Evolutionary conservation across 2,329 filamentous ascomycete genomes (phyloP).

Genomic region (Claviceps maximensis): DNA sequence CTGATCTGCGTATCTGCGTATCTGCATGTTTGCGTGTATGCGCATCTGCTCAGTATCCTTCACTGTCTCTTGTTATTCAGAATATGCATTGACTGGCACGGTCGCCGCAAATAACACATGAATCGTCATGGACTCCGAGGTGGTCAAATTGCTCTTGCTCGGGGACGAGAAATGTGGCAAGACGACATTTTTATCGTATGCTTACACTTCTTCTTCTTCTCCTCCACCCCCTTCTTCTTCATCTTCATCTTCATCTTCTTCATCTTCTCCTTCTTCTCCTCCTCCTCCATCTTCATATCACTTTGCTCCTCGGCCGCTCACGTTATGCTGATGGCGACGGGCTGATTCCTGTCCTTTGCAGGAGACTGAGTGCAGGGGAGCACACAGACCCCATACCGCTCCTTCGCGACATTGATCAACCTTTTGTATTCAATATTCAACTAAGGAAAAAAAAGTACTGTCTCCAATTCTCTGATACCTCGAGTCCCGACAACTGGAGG

Average conservation of each 20-base stretch:
- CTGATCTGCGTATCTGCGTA: too few species aligned
- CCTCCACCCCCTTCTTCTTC: too few species aligned
- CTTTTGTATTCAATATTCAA: conserved; percentile 43
- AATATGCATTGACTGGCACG: too few species aligned
- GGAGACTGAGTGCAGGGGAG: conserved; percentile 37
- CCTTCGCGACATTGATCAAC: conserved; percentile 46
- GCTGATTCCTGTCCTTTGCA: conserved; percentile 14
- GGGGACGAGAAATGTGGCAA: conserved; percentile 48
- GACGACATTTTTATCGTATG: conserved; percentile 48
- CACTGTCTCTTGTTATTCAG: too few species aligned
- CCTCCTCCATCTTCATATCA: too few species aligned
- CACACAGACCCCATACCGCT: conserved; percentile 30
- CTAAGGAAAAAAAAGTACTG: conserved; percentile 27
- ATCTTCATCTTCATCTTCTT: too few species aligned
- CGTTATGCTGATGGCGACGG: neutral
- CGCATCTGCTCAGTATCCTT: neutral
- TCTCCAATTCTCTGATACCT: conserved; percentile 48
- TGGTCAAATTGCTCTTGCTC: conserved; percentile 42
- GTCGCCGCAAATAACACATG: too few species aligned
- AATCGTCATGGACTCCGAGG: conserved; percentile 30
- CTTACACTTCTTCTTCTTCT: conserved; percentile 12
- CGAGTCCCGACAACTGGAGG: conserved; percentile 44
- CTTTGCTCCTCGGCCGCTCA: neutral
- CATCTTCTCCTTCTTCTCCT: too few species aligned
- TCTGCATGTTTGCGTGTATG: neutral